Conservation (phyloP, 768 basidiomycete genomes). For the Cubamyces sp. region DNA sequence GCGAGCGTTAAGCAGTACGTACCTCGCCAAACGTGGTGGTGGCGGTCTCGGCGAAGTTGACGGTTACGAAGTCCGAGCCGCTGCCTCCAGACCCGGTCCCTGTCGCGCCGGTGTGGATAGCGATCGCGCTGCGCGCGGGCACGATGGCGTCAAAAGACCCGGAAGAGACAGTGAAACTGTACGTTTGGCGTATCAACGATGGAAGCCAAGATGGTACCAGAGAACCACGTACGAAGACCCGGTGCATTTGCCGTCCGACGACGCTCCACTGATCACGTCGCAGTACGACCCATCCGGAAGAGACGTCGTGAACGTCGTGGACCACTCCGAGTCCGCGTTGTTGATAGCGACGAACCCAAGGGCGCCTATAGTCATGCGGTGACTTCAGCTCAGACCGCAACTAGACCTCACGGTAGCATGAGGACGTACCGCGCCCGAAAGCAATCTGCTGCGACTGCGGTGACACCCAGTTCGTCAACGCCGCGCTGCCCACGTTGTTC, state of each 20-base stretch:
- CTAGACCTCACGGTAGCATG: not conserved
- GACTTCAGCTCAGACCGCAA: not conserved
- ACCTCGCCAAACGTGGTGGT: conserved; percentile 64
- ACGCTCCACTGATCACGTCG: conserved; percentile 60
- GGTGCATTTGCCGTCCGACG: conserved; percentile 47
- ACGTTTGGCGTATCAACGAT: not conserved
- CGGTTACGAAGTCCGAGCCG: conserved; percentile 37
- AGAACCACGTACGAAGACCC: conserved; percentile 49
- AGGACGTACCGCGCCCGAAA: conserved; percentile 58
- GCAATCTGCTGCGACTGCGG: conserved; percentile 64
- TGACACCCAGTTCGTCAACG: conserved; percentile 60
- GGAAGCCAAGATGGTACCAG: not conserved
- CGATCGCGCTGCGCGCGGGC: conserved; percentile 54
- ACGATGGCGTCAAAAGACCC: conserved; percentile 57
- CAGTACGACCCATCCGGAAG: conserved; percentile 64
- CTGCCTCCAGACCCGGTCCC: conserved; percentile 17
- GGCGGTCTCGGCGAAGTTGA: conserved; percentile 57
- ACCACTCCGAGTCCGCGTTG: conserved; percentile 62
- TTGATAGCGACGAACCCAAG: conserved; percentile 70
- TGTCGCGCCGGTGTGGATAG: conserved; percentile 53
- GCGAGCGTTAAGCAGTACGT: conserved; percentile 1
- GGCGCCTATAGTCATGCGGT: conserved; percentile 41
- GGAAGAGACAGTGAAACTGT: conserved; percentile 52
- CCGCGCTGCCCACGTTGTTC: conserved; percentile 56
- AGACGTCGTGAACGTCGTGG: conserved; percentile 56